Evolutionary conservation across 352 stramenopile species (phyloP).

Genomic region (Thalassiosira livingstoniorum): DNA sequence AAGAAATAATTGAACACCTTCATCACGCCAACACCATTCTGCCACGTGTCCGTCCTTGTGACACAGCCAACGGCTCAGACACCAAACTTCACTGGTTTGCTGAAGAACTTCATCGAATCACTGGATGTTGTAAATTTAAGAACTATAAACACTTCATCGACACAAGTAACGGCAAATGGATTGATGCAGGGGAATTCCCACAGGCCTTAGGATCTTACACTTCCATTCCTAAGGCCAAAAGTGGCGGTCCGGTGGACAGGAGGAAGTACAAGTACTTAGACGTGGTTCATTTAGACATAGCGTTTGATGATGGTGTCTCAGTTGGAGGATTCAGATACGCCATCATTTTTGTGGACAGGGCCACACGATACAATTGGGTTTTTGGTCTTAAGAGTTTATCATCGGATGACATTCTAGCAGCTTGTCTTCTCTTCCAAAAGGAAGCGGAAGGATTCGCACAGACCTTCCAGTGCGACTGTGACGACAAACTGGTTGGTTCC

Average conservation of each 20-base stretch:
- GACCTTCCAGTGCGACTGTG: not conserved
- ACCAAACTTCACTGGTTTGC: not conserved
- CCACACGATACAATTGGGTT: conserved; percentile 20
- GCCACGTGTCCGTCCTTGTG: not conserved
- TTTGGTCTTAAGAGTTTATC: conserved; percentile 6
- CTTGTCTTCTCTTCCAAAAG: conserved; percentile 3
- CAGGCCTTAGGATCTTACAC: not conserved
- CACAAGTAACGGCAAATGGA: not conserved
- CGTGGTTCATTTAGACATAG: no score
- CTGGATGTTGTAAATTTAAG: not conserved
- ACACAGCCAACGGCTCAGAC: not conserved
- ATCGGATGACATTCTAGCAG: conserved; percentile 12
- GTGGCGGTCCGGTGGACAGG: not conserved
- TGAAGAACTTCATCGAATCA: not conserved
- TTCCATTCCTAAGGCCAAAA: not conserved
- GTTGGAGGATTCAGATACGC: conserved; percentile 20
- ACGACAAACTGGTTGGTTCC: not conserved
- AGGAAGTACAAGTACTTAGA: not conserved
- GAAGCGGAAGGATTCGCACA: conserved; percentile 7
- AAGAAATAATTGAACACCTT: no score
- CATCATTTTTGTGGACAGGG: conserved; percentile 26
- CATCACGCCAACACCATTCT: no score
- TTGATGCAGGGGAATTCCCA: not conserved
- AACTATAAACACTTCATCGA: not conserved
- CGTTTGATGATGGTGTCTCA: conserved; percentile 21